Conservation (phyloP, 129 eudicot species). For the Ambrosia artemisiifolia region DNA sequence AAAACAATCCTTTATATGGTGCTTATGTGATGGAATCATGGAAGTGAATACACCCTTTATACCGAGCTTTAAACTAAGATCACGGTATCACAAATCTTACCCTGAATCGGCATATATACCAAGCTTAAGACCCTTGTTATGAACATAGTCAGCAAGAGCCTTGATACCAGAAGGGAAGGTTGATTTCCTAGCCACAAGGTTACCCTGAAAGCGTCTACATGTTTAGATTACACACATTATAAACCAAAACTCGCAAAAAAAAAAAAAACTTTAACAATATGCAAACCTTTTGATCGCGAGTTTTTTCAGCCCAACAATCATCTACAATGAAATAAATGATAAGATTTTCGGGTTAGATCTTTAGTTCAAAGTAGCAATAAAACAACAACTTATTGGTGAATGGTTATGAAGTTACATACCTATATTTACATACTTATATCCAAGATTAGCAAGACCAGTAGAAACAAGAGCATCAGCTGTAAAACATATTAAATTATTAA, state of each 20-base stretch:
- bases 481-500: constrained; percentile 5
- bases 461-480: constrained; percentile 92
- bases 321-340: constrained; percentile 35
- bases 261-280: background rate
- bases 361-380: background rate
- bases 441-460: constrained; percentile 82
- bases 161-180: constrained; percentile 88
- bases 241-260: background rate
- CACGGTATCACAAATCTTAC: constrained; percentile 24
- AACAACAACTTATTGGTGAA: background rate
- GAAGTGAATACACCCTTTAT: background rate
- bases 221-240: background rate
- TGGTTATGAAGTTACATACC: constrained; percentile 36
- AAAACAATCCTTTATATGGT: background rate
- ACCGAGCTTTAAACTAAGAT: background rate
- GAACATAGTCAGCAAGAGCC: constrained; percentile 82
- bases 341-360: constrained; percentile 2
- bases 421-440: constrained; percentile 81
- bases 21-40: background rate
- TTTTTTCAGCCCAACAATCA: constrained; percentile 93
- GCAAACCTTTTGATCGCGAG: constrained; percentile 64
- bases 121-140: constrained; percentile 81
- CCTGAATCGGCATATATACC: constrained; percentile 93
- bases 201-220: constrained; percentile 42
- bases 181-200: constrained; percentile 63